Evolutionary conservation across 2,329 filamentous ascomycete species (phyloP).

Genomic region (Coniochaeta sp.): DNA sequence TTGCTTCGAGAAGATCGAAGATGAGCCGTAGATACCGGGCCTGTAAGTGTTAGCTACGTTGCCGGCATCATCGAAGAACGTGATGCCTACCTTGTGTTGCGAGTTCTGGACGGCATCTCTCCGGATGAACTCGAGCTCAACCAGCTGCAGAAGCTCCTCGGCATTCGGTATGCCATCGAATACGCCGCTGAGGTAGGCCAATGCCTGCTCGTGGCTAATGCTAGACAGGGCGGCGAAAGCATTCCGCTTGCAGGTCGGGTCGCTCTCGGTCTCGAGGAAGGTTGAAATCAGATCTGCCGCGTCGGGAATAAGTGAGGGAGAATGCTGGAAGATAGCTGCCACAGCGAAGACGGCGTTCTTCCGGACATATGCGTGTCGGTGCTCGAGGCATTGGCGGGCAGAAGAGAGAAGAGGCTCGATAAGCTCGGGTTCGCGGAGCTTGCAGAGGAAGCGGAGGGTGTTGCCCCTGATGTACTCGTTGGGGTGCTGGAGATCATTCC

Average conservation of each 20-base stretch:
- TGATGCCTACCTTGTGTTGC: constrained; percentile 78
- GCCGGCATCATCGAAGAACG: neutral
- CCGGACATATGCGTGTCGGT: constrained; percentile 93
- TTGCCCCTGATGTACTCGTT: constrained; percentile 99
- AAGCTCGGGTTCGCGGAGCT: constrained; percentile 89
- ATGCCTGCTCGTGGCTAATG: constrained; percentile 88
- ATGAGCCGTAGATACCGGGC: constrained; percentile 89
- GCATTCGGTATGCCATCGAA: constrained; percentile 93
- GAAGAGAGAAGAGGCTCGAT: constrained; percentile 94
- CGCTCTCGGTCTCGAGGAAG: constrained; percentile 86
- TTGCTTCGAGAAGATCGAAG: constrained; percentile 91
- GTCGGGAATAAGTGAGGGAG: constrained; percentile 87
- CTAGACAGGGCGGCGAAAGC: constrained; percentile 86
- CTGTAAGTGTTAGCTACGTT: constrained; percentile 33
- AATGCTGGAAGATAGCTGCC: constrained; percentile 85
- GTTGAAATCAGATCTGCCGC: constrained; percentile 84
- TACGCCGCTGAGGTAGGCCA: constrained; percentile 79
- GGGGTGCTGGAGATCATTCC: constrained; percentile 92
- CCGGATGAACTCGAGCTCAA: constrained; percentile 93
- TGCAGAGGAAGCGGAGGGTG: constrained; percentile 95
- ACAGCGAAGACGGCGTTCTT: constrained; percentile 98
- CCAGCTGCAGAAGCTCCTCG: constrained; percentile 87
- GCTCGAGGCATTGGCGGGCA: constrained; percentile 84
- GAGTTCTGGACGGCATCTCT: constrained; percentile 94
- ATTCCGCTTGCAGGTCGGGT: constrained; percentile 95